A percentile compares a stretch with the other conserved stretches of the same genome.
Conservation (phyloP, 108 stramenopile species). For the Pseudonitzschia delicatissima region DNA sequence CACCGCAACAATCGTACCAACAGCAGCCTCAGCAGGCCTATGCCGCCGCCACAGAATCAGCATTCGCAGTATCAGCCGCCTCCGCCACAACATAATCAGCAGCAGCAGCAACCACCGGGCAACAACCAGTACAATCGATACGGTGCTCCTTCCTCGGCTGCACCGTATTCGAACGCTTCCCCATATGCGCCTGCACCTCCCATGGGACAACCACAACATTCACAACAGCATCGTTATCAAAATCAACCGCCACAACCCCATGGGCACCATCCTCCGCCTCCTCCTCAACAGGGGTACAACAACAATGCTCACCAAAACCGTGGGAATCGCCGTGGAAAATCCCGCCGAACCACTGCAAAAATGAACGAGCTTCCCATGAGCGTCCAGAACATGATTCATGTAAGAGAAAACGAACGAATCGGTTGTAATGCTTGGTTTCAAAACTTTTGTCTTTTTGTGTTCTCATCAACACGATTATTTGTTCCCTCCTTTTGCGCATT, state of each 20-base stretch:
- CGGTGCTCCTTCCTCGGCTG: background rate
- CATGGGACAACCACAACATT: constrained; percentile 1
- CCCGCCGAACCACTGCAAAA: constrained; percentile 40
- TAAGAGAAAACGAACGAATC: constrained; percentile 22
- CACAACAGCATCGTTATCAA: background rate
- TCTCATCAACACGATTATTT: too few relatives aligned
- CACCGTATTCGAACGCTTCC: background rate
- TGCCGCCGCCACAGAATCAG: constrained; percentile 10
- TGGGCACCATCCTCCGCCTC: constrained; percentile 5
- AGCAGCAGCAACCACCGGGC: constrained; percentile 4
- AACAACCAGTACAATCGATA: background rate
- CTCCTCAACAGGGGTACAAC: background rate
- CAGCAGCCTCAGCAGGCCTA: constrained; percentile 13
- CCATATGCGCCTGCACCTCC: background rate
- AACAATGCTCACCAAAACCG: background rate
- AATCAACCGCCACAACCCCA: constrained; percentile 11
- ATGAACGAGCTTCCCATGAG: constrained; percentile 53
- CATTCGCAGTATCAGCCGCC: constrained; percentile 1
- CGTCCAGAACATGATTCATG: constrained; percentile 68
- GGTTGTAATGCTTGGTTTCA: background rate
- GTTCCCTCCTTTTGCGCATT: too few relatives aligned
- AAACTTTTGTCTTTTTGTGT: background rate
- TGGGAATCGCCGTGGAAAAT: constrained; percentile 1
- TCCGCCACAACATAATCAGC: constrained; percentile 15
- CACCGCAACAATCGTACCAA: constrained; percentile 10